A percentile compares a stretch with the other conserved stretches of the same genome.
Evolutionary conservation across 805 yeast genomes (phyloP).

Genomic region (Kuraishia ogatae): DNA sequence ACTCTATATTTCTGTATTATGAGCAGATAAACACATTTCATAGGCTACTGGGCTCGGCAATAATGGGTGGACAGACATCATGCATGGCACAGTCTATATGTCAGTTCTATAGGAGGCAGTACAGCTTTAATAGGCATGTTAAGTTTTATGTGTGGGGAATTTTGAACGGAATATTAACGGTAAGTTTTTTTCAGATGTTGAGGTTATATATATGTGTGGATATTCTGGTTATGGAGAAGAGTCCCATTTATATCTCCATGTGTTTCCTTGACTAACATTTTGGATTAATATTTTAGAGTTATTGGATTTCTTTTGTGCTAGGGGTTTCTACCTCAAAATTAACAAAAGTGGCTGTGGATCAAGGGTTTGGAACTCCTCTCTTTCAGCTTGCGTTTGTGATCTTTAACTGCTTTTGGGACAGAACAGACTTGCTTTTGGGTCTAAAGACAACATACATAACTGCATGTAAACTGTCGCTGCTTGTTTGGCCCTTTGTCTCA

Average conservation of each 20-base stretch:
- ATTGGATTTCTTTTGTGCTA: slow-evolving; percentile 44
- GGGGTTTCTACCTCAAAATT: slow-evolving; percentile 24
- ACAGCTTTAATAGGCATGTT: slow-evolving; percentile 18
- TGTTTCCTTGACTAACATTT: slow-evolving; percentile 2
- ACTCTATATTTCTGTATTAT: slow-evolving; percentile 15
- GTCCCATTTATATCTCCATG: background rate
- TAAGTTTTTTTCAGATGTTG: slow-evolving; percentile 5
- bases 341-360: slow-evolving; percentile 42
- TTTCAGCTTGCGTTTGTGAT: slow-evolving; percentile 45
- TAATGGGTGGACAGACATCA: slow-evolving; percentile 19
- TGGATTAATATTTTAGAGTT: slow-evolving; percentile 5
- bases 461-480: slow-evolving; percentile 41
- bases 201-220: no score
- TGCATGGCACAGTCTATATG: slow-evolving; percentile 21
- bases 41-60: slow-evolving; percentile 15
- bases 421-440: slow-evolving; percentile 23
- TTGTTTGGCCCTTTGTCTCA: slow-evolving; percentile 55
- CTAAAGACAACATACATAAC: slow-evolving; percentile 31
- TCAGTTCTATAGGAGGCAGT: slow-evolving; percentile 16
- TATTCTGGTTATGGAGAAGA: no score
- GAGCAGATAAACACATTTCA: slow-evolving; percentile 16
- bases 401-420: slow-evolving; percentile 49
- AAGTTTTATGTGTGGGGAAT: slow-evolving; percentile 56
- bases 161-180: slow-evolving; percentile 46
- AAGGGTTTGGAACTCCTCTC: slow-evolving; percentile 41